These are phyloP conservation scores for Podospora didyma DNA, from an alignment of 495 filamentous ascomycete species.

Conservation along the genomic window DNA sequence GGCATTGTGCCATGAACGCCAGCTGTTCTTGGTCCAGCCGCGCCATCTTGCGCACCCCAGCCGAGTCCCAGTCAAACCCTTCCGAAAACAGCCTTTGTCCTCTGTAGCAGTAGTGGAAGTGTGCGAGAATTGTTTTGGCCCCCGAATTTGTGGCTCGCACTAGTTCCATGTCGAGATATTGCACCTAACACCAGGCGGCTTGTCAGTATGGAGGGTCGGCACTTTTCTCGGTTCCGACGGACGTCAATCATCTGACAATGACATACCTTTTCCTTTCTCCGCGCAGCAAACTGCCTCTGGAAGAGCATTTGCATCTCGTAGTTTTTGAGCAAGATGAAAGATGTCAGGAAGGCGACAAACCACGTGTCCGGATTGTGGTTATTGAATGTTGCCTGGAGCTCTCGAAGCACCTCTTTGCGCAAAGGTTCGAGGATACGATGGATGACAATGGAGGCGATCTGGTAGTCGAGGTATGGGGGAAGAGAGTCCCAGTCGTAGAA, in stretches of 20 bases:
- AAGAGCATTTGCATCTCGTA: conserved; percentile 36
- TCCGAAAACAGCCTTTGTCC: conserved; percentile 31
- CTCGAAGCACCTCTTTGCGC: conserved; percentile 25
- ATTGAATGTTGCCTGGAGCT: conserved; percentile 28
- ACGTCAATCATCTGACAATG: too few relatives aligned
- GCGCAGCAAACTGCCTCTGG: conserved; percentile 29
- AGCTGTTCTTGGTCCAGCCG: conserved; percentile 31
- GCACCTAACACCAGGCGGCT: conserved; percentile 17
- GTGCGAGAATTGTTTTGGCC: conserved; percentile 39
- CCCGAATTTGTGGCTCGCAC: conserved; percentile 38
- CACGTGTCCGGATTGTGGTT: conserved; percentile 33
- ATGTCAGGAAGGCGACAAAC: conserved; percentile 32
- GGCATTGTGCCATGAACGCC: conserved; percentile 30
- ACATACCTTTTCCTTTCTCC: conserved; percentile 20
- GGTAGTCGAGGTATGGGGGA: conserved; percentile 37
- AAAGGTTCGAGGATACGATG: conserved; percentile 32
- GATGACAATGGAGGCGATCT: conserved; percentile 35
- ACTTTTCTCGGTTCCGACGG: background rate
- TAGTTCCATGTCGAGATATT: conserved; percentile 36
- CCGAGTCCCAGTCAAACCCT: conserved; percentile 30
- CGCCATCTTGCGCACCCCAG: conserved; percentile 30
- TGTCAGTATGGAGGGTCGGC: background rate
- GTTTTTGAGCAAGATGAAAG: conserved; percentile 39
- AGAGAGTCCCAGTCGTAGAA: conserved; percentile 30
- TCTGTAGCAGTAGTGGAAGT: conserved; percentile 41